Percentiles rank a stretch among this genome's conserved stretches.
Conservation (phyloP, 1,284 basidiomycete species). For the Fomitopsis palustris region DNA sequence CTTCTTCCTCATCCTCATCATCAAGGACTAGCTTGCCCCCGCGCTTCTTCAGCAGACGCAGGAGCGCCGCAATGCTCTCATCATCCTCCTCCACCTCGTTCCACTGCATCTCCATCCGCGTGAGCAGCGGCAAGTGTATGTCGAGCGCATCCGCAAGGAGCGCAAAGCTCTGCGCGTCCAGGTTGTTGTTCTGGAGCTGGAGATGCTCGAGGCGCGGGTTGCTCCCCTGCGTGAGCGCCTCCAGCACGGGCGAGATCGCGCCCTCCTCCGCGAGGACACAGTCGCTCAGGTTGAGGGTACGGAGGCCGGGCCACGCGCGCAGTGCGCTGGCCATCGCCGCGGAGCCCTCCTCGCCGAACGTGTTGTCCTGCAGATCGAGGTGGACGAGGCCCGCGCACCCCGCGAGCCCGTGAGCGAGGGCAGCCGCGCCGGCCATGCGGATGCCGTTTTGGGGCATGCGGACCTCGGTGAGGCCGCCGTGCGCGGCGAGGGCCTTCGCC, state of each 20-base stretch:
- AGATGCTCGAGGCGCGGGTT: slow-evolving; percentile 75
- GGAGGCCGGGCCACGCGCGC: slow-evolving; percentile 66
- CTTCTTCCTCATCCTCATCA: slow-evolving; percentile 80
- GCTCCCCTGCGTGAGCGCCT: slow-evolving; percentile 66
- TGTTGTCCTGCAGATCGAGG: slow-evolving; percentile 96
- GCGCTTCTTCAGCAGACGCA: slow-evolving; percentile 63
- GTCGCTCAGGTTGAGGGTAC: slow-evolving; percentile 87
- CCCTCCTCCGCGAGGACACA: slow-evolving; percentile 80
- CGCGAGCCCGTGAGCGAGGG: slow-evolving; percentile 75
- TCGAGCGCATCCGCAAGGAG: slow-evolving; percentile 67
- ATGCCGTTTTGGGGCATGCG: slow-evolving; percentile 98
- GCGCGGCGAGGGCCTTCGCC: slow-evolving; percentile 87
- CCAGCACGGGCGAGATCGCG: slow-evolving; percentile 60
- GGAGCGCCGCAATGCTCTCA: slow-evolving; percentile 57
- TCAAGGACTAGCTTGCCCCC: slow-evolving; percentile 56
- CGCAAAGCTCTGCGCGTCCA: slow-evolving; percentile 69
- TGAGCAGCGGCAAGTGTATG: slow-evolving; percentile 55
- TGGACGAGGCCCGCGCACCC: slow-evolving; percentile 68
- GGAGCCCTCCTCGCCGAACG: slow-evolving; percentile 77
- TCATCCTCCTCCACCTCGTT: slow-evolving; percentile 86
- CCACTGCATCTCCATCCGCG: slow-evolving; percentile 79
- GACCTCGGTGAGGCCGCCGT: slow-evolving; percentile 81
- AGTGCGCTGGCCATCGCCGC: slow-evolving; percentile 76
- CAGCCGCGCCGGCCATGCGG: slow-evolving; percentile 88
- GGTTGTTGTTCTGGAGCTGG: slow-evolving; percentile 88